Conservation (phyloP, 2,329 filamentous ascomycete species). For the Nannizzia gypsea region DNA sequence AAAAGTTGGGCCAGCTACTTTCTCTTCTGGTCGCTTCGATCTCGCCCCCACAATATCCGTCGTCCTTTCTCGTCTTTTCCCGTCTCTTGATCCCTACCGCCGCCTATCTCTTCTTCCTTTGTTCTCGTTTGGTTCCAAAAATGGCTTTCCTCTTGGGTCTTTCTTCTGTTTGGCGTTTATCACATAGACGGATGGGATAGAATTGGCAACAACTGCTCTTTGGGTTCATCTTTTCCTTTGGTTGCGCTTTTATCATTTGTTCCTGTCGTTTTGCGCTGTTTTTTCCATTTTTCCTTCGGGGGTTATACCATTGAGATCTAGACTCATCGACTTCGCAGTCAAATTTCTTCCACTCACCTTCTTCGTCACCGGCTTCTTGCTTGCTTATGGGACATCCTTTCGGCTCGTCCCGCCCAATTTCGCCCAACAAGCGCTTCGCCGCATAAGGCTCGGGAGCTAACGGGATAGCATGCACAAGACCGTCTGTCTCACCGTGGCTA, state of each 20-base stretch:
- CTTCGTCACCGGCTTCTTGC: not conserved
- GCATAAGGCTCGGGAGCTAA: not conserved
- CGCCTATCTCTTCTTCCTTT: not conserved
- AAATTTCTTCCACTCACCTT: not conserved
- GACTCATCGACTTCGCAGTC: constrained; percentile 6
- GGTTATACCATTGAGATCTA: constrained; percentile 7
- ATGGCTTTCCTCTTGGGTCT: constrained; percentile 5
- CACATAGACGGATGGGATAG: constrained; percentile 3
- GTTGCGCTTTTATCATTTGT: not conserved
- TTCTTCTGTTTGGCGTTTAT: not conserved
- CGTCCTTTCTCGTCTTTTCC: not conserved
- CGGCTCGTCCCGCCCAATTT: not conserved
- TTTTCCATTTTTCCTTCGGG: not conserved
- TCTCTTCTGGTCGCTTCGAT: not conserved
- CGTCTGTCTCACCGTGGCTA: not conserved
- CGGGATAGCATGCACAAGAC: not conserved
- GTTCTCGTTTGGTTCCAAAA: not conserved
- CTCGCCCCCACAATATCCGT: not conserved
- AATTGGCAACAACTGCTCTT: constrained; percentile 2
- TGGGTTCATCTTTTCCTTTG: not conserved
- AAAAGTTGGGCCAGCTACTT: too few relatives aligned
- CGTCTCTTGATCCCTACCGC: not conserved
- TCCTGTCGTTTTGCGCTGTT: not conserved
- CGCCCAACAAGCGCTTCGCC: not conserved
- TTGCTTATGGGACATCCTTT: not conserved